Evolutionary conservation across 345 rosid genomes (phyloP).

Genomic region (Adansonia digitata): DNA sequence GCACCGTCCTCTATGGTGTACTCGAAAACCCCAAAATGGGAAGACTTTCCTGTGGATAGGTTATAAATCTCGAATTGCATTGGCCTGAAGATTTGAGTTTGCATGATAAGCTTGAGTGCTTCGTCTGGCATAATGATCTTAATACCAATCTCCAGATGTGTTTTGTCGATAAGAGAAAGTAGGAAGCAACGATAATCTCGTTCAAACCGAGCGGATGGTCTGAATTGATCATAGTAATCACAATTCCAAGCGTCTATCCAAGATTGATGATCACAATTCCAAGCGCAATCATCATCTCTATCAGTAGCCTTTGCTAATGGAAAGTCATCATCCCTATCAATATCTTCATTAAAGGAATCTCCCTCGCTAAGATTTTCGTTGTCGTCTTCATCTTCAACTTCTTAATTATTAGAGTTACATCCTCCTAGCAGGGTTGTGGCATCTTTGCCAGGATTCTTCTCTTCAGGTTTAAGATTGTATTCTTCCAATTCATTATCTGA

Average conservation of each 20-base stretch:
- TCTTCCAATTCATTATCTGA: too few species aligned
- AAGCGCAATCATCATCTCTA: not conserved
- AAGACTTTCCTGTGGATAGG: not conserved
- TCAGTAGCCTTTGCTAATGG: not conserved
- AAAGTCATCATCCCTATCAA: not conserved
- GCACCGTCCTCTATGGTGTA: constrained; percentile 18
- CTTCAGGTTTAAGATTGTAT: too few species aligned
- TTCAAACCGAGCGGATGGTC: not conserved
- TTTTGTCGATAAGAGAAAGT: not conserved
- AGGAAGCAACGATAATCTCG: constrained; percentile 1
- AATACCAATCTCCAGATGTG: not conserved
- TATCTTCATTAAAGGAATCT: not conserved
- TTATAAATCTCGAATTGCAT: constrained; percentile 21
- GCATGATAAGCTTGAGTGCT: not conserved
- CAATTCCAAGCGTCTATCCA: too few species aligned
- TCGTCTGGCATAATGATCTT: constrained; percentile 5
- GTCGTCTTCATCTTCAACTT: not conserved
- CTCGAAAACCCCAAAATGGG: constrained; percentile 26
- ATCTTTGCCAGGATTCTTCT: too few species aligned
- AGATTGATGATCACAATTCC: not conserved
- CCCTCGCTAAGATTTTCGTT: too few species aligned
- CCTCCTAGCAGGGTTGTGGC: too few species aligned
- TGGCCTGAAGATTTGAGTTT: constrained; percentile 7
- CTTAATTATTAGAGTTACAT: not conserved
- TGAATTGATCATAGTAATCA: not conserved